Evolutionary conservation across 371 early-diverging fungal genomes (phyloP), one percentile per base, ranked within the genome.

Genomic region (Mucor sp.): DNA sequence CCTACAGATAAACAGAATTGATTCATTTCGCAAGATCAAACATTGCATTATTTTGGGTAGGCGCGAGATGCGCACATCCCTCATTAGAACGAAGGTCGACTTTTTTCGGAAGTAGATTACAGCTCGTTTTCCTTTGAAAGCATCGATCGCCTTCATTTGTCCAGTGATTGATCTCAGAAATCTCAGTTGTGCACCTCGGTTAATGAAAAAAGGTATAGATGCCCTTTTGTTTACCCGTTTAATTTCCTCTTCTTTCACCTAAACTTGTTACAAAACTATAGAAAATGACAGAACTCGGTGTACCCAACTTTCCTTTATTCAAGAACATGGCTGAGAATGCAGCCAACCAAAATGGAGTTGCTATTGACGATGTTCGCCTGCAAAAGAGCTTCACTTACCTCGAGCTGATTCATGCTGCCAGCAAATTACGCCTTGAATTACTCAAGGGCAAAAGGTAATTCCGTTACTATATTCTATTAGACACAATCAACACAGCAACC

Each of bases 291-390:
- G 33, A 59, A 27, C 41, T 41, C 21, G n/a, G 21, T 4, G 25
- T 82, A 35, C 83, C 83, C 12, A 63, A 74, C 28, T 68, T 76
- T 5, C 78, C 80, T 5, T 35, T 82, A 21, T 82, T 82, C 35
- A 27, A 59, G n/a, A 75, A 76, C 57, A 67, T 76, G 4, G 23
- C 76, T 2, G 19, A 63, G 0, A 74, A 76, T 67, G 83, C 78
- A 8, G 48, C 60, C 8, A 12, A 66, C n/a, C 37, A 28, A 8
- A 60, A 67, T 21, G 60, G 62, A 0, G 32, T 70, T 27, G 84
- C 84, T 23, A 74, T 83, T 56, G 78, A 74, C 32, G 84, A 83
- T 63, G 37, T 57, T 21, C 32, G 78, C 33, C 60, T 62, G 27
- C 41, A 39, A 12, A 69, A 58, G 23, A 43, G 35, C 9, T 76